Evolutionary conservation across 2,329 filamentous ascomycete species (phyloP).

Genomic region (Hymenoscyphus repandus): DNA sequence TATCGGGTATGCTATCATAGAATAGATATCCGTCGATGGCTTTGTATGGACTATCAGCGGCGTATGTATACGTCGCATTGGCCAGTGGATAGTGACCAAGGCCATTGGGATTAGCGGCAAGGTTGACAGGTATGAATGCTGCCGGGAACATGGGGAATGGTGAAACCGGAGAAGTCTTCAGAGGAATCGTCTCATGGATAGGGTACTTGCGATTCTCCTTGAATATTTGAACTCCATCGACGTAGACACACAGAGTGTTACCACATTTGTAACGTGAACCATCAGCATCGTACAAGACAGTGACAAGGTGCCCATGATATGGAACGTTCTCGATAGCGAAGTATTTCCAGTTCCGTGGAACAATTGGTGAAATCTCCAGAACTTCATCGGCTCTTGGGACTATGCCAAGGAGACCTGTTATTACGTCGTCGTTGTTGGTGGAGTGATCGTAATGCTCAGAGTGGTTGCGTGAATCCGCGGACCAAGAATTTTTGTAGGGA

Average conservation of each 20-base stretch:
- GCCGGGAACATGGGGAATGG: not conserved
- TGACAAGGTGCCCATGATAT: constrained; percentile 39
- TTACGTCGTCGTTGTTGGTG: constrained; percentile 40
- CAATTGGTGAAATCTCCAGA: constrained; percentile 36
- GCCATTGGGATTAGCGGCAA: constrained; percentile 36
- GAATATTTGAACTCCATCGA: constrained; percentile 33
- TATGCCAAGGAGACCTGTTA: constrained; percentile 39
- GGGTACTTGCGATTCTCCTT: constrained; percentile 11
- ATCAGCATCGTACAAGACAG: constrained; percentile 36
- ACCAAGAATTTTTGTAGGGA: constrained; percentile 34
- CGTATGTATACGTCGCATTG: constrained; percentile 34
- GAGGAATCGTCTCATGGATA: not conserved
- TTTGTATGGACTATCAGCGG: constrained; percentile 33
- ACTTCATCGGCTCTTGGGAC: constrained; percentile 35
- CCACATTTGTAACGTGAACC: constrained; percentile 35
- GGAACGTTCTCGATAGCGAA: constrained; percentile 39
- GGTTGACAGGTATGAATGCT: constrained; percentile 30
- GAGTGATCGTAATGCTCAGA: constrained; percentile 41
- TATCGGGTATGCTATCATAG: constrained; percentile 35
- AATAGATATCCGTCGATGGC: constrained; percentile 40
- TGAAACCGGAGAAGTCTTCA: not conserved
- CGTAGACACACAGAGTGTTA: constrained; percentile 34
- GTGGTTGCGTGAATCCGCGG: constrained; percentile 34
- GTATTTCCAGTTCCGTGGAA: constrained; percentile 31
- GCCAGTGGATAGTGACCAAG: constrained; percentile 31